phyloP scores from a whole-genome alignment of 148 eudicot species.

The Heliamphora exappendiculata region DNA sequence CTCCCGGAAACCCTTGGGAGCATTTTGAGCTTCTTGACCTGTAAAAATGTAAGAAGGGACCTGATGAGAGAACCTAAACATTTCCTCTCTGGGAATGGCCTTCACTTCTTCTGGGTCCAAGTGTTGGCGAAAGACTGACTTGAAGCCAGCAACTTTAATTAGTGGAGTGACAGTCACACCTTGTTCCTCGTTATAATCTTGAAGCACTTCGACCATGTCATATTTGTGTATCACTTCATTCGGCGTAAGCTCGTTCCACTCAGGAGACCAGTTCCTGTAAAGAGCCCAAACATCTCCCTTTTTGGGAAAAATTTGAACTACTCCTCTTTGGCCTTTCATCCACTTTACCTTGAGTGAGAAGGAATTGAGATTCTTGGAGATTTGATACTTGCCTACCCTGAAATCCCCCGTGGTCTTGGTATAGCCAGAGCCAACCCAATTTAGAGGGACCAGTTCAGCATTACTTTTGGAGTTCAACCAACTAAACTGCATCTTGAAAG shows the following conservation, averaged over 20 bases:
- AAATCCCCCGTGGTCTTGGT: constrained; percentile 67
- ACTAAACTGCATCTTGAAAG: constrained; percentile 69
- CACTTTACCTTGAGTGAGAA: constrained; percentile 68
- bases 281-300: constrained; percentile 90
- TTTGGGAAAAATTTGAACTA: constrained; percentile 45
- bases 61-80: not conserved
- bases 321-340: constrained; percentile 43
- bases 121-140: constrained; percentile 25
- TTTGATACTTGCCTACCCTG: constrained; percentile 36
- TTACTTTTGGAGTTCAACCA: constrained; percentile 62
- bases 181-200: constrained; percentile 46
- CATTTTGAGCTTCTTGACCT: not conserved
- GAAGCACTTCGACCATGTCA: constrained; percentile 67
- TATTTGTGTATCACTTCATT: constrained; percentile 60
- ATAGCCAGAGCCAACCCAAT: constrained; percentile 63
- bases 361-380: constrained; percentile 40
- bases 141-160: constrained; percentile 62
- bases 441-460: constrained; percentile 39
- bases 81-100: not conserved
- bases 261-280: constrained; percentile 69
- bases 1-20: not conserved
- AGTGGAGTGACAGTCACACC: constrained; percentile 54
- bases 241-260: constrained; percentile 63
- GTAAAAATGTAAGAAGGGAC: not conserved
- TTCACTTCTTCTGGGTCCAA: constrained; percentile 13